These are phyloP conservation scores for Plasmodium chabaudi DNA, from an alignment of 169 alveolate species.

Conservation along the genomic window DNA sequence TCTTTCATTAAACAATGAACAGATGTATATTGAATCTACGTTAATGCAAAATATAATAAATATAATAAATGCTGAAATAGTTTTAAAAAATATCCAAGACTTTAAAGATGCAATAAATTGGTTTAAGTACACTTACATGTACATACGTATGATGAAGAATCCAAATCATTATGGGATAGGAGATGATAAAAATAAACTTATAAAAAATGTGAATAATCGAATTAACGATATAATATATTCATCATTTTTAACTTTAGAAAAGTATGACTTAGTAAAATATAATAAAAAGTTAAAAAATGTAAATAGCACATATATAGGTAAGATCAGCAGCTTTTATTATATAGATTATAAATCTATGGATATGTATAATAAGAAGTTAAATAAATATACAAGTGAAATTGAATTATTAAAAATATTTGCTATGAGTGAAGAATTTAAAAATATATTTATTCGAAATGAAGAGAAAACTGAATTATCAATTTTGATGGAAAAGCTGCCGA, in stretches of 20 bases:
- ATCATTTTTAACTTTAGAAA: slow-evolving; percentile 94
- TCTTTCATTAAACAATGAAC: slow-evolving; percentile 96
- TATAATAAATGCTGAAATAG: slow-evolving; percentile 99
- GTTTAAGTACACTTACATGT: slow-evolving; percentile 98
- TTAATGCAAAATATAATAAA: slow-evolving; percentile 95
- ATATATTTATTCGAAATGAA: slow-evolving; percentile 97
- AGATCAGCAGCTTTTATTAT: slow-evolving; percentile 98
- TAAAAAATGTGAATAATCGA: slow-evolving; percentile 65
- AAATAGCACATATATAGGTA: slow-evolving; percentile 97
- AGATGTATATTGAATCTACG: slow-evolving; percentile 98
- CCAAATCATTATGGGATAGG: slow-evolving; percentile 93
- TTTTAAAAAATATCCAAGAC: slow-evolving; percentile 93
- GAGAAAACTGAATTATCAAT: slow-evolving; percentile 96
- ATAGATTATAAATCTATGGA: slow-evolving; percentile 95
- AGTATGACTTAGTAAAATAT: slow-evolving; percentile 94
- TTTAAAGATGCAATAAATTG: slow-evolving; percentile 97
- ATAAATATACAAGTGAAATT: slow-evolving; percentile 91
- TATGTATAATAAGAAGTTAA: slow-evolving; percentile 93
- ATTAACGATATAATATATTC: slow-evolving; percentile 85
- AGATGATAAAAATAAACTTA: neutral
- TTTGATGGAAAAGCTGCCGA: slow-evolving; percentile 95
- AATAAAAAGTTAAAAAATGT: slow-evolving; percentile 94
- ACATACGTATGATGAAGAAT: slow-evolving; percentile 93
- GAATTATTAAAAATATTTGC: slow-evolving; percentile 96
- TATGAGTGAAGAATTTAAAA: slow-evolving; percentile 96